phyloP scores from a whole-genome alignment of 2,329 filamentous ascomycete genomes.

The Botrytis squamosa region DNA sequence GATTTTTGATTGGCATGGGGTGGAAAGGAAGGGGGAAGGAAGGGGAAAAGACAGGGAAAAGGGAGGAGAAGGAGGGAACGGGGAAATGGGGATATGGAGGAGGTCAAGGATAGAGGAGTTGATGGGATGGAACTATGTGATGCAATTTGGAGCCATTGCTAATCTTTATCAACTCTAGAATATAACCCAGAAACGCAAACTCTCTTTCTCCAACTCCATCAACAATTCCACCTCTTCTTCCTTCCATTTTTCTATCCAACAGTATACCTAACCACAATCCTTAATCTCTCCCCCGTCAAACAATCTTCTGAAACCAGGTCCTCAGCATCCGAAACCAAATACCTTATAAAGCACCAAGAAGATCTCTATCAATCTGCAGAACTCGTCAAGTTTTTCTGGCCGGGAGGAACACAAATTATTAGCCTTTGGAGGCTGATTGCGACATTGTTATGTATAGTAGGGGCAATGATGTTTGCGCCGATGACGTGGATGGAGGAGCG shows the following conservation, averaged over 20 bases:
- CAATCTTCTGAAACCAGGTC: not conserved
- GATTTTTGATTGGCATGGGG: not conserved
- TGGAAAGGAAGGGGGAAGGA: not conserved
- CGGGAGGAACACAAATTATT: slow-evolving; percentile 57
- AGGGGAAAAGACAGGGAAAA: too few relatives aligned
- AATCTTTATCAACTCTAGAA: slow-evolving; percentile 42
- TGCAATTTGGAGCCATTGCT: not conserved
- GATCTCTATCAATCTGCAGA: slow-evolving; percentile 80
- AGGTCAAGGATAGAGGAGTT: not conserved
- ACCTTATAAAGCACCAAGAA: slow-evolving; percentile 74
- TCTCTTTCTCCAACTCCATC: slow-evolving; percentile 73
- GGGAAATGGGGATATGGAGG: too few relatives aligned
- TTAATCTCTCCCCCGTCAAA: slow-evolving; percentile 53
- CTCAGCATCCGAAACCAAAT: slow-evolving; percentile 44
- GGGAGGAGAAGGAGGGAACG: too few relatives aligned
- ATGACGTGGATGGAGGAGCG: slow-evolving; percentile 51
- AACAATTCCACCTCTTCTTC: slow-evolving; percentile 75
- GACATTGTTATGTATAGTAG: slow-evolving; percentile 63
- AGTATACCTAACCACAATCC: slow-evolving; percentile 66
- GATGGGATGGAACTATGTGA: not conserved
- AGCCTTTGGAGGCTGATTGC: slow-evolving; percentile 51
- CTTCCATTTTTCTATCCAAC: slow-evolving; percentile 71
- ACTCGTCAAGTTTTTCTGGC: slow-evolving; percentile 68
- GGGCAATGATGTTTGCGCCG: slow-evolving; percentile 51
- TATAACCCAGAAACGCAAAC: slow-evolving; percentile 64